These are phyloP conservation scores for Tetradesmus lagerheimii DNA, from an alignment of 139 green algal species.

Conservation along the genomic window DNA sequence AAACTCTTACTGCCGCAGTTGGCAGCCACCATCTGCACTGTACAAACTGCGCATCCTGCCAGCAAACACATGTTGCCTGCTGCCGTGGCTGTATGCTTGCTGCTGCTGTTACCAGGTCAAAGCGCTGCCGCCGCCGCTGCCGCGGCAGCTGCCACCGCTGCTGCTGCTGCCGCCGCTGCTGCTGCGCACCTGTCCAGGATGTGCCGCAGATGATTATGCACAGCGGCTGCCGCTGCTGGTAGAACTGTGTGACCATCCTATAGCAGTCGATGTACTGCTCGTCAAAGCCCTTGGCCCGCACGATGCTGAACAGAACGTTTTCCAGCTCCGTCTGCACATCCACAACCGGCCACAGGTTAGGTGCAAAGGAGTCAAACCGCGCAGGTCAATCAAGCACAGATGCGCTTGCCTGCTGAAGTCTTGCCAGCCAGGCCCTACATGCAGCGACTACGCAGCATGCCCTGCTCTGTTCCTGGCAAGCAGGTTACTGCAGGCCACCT, in stretches of 20 bases:
- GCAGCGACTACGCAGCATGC: too few relatives aligned
- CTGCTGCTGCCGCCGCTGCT: not conserved
- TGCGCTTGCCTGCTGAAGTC: too few relatives aligned
- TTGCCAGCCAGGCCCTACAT: too few relatives aligned
- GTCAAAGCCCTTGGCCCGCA: slow-evolving; percentile 82
- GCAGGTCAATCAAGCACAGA: too few relatives aligned
- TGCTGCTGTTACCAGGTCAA: not conserved
- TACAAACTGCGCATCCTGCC: too few relatives aligned
- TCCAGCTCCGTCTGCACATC: slow-evolving; percentile 83
- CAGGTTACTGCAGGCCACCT: not conserved
- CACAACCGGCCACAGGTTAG: not conserved
- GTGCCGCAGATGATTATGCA: slow-evolving; percentile 89
- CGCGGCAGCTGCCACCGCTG: not conserved
- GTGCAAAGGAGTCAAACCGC: not conserved
- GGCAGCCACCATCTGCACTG: not conserved
- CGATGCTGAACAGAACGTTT: slow-evolving; percentile 81
- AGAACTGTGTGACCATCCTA: slow-evolving; percentile 86
- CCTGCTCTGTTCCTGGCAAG: not conserved
- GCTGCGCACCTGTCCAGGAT: slow-evolving; percentile 74
- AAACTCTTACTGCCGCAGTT: not conserved
- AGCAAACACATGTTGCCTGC: too few relatives aligned
- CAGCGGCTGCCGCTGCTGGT: slow-evolving; percentile 78
- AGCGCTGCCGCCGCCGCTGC: not conserved
- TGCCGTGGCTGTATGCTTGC: not conserved
- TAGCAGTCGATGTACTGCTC: slow-evolving; percentile 85